Conservation (phyloP, 257 asterid genomes). For the Gentiana dahurica region DNA sequence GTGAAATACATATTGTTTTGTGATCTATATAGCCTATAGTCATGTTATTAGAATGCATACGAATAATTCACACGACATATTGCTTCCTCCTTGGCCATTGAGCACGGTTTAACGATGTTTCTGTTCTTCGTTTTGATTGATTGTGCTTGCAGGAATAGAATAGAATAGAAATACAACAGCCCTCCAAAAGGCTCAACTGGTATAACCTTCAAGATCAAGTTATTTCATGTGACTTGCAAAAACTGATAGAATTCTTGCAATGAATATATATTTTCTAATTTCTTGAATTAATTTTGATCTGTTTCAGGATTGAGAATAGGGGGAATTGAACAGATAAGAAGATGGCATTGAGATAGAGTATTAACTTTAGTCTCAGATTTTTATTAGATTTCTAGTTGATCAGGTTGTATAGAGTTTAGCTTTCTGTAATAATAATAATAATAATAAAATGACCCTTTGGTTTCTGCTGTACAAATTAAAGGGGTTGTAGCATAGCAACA, state of each 20-base stretch:
- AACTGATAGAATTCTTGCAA: not conserved
- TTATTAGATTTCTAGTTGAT: too few species aligned
- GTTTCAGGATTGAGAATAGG: constrained; percentile 36
- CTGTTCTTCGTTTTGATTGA: not conserved
- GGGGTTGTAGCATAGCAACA: too few species aligned
- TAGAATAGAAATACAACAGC: constrained; percentile 19
- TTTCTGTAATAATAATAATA: not conserved
- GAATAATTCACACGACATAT: not conserved
- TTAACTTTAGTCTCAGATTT: constrained; percentile 1
- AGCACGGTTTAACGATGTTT: not conserved
- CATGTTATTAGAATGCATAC: too few species aligned
- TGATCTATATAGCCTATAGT: not conserved
- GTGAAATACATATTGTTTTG: not conserved
- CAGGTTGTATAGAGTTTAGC: too few species aligned
- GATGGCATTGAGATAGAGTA: constrained; percentile 21
- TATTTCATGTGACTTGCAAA: not conserved
- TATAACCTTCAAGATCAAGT: constrained; percentile 10
- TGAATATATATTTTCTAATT: not conserved
- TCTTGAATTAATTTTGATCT: not conserved
- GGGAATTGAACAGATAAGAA: constrained; percentile 24
- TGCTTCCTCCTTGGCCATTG: not conserved
- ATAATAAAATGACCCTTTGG: too few species aligned
- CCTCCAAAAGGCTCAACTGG: constrained; percentile 27
- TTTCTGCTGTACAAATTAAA: too few species aligned
- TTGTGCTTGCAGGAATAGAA: constrained; percentile 18